Evolutionary conservation across 2,329 filamentous ascomycete species (phyloP), one percentile per base, ranked within the genome.

Genomic region (Nemania abortiva): DNA sequence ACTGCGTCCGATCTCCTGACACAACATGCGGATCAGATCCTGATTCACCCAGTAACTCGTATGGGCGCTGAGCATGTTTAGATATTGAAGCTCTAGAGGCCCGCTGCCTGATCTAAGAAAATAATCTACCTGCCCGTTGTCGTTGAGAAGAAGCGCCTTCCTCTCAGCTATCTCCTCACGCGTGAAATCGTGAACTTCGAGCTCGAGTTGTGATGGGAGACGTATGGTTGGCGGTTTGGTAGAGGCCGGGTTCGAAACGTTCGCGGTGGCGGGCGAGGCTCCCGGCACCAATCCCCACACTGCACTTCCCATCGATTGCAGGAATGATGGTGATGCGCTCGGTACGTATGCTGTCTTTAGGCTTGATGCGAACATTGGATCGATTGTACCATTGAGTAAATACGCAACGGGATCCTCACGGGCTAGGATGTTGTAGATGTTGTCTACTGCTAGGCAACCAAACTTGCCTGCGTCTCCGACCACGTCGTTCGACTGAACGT

Each of bases 41-140:
- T 85, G 88, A 75, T 92, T 90, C 1, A 89, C 87, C 96, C 96
- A 99, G 80, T 99, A 99, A 78, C 92, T 95, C 65, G 93, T 94
- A 80, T 99, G 96, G 9, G 96, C 96, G 66, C 94, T 93, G 63
- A 99, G 83, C 96, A 99, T 99, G 74, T 97, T 98, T 42, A 98
- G 82, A 78, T 99, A 99, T 81, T 98, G 95, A 27, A 98, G 94
- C 80, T 97, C 96, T 42, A 99, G 84, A 3, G 95, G 91, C 0
- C 96, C 96, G 1, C 93, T 92, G 0, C 94, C 92, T 7, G 93
- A 94, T 57, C 90, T 90, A 57, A 99, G 83, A 75, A 91, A 97
- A 81, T 90, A 99, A 79, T 99, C 96, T 49, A 99, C 91, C 81
- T 99, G 96, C 0, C 95, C 95, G 73, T 98, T 98, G 75, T 99